These are phyloP conservation scores for Termitomyces heimii DNA, from an alignment of 768 basidiomycete species.

Conservation along the genomic window DNA sequence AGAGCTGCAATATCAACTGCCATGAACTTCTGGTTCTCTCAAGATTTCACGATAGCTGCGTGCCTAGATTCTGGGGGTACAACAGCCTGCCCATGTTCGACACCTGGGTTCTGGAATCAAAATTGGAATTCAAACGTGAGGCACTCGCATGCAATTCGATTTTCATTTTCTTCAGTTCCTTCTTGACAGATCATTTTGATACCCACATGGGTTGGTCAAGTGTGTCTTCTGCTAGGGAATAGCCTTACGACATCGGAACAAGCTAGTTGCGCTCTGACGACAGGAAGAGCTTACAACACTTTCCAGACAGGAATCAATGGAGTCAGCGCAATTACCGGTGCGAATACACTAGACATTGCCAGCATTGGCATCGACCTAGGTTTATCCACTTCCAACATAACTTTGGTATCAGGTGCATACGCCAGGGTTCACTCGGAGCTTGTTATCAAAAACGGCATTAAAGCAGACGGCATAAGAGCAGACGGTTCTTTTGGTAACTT, in stretches of 20 bases:
- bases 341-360: slow-evolving; percentile 62
- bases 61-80: slow-evolving; percentile 55
- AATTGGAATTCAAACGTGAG: slow-evolving; percentile 62
- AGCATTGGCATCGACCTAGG: slow-evolving; percentile 53
- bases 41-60: slow-evolving; percentile 46
- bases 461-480: slow-evolving; percentile 55
- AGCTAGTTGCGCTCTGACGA: slow-evolving; percentile 43
- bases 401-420: slow-evolving; percentile 45
- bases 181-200: slow-evolving; percentile 48
- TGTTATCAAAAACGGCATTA: slow-evolving; percentile 36
- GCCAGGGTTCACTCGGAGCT: slow-evolving; percentile 46
- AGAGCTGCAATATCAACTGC: slow-evolving; percentile 37
- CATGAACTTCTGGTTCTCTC: slow-evolving; percentile 60
- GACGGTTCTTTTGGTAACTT: slow-evolving; percentile 43
- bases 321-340: slow-evolving; percentile 50
- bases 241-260: slow-evolving; percentile 36
- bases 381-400: slow-evolving; percentile 33
- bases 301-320: slow-evolving; percentile 24
- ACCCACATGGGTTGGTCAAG: slow-evolving; percentile 49
- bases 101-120: slow-evolving; percentile 43
- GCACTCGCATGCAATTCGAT: background rate
- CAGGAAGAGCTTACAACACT: slow-evolving; percentile 39
- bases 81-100: slow-evolving; percentile 47
- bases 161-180: background rate
- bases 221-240: slow-evolving; percentile 49